Percentiles rank a stretch among this genome's conserved stretches.
Conservation (phyloP, 2,329 filamentous ascomycete species). For the Beauveria rudraprayagi region DNA sequence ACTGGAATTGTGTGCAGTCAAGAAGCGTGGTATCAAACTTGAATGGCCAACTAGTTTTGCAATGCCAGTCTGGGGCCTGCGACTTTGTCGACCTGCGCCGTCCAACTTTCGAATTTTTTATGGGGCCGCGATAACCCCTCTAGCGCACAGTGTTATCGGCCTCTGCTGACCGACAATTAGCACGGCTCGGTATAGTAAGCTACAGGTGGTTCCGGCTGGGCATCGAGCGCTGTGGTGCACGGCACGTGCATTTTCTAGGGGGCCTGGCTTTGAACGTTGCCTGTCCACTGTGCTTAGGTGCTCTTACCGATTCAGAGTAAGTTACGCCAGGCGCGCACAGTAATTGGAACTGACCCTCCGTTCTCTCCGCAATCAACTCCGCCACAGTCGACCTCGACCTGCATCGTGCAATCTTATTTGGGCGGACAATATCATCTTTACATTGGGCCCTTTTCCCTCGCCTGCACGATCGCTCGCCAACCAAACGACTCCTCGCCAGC, state of each 20-base stretch:
- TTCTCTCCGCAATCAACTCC: constrained; percentile 9
- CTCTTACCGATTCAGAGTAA: constrained; percentile 6
- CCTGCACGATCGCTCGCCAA: not conserved
- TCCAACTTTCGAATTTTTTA: constrained; percentile 10
- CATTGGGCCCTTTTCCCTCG: constrained; percentile 11
- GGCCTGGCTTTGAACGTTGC: not conserved
- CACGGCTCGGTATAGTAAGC: not conserved
- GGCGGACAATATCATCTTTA: constrained; percentile 20
- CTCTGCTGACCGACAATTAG: not conserved
- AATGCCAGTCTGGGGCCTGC: not conserved
- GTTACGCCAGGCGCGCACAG: not conserved
- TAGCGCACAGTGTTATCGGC: constrained; percentile 10
- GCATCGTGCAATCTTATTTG: constrained; percentile 13
- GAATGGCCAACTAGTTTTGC: constrained; percentile 2
- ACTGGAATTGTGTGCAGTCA: not conserved
- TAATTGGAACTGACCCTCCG: not conserved
- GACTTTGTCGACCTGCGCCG: not conserved
- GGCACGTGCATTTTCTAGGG: constrained; percentile 6
- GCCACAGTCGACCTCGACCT: constrained; percentile 4
- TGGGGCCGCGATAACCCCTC: constrained; percentile 8
- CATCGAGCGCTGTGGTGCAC: not conserved
- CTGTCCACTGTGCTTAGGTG: not conserved
- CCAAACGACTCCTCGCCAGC: not conserved
- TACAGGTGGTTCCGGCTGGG: no score
- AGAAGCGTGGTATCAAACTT: constrained; percentile 2